A percentile compares a stretch with the other conserved stretches of the same genome.
Conservation (phyloP, 345 rosid species). For the Bruguiera sexangula region DNA sequence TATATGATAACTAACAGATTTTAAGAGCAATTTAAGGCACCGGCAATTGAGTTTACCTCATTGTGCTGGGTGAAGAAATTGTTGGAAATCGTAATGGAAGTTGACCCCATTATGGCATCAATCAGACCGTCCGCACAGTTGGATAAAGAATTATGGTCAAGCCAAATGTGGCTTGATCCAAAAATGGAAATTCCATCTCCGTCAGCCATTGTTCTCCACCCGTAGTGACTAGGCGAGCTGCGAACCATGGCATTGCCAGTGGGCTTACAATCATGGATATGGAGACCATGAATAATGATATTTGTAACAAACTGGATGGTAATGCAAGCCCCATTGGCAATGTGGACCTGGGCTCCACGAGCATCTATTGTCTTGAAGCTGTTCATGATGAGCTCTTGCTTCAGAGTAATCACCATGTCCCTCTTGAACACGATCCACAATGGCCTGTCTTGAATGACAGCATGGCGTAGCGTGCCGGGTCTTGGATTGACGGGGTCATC, state of each 20-base stretch:
- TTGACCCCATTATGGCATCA: slow-evolving; percentile 28
- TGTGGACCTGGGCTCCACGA: slow-evolving; percentile 45
- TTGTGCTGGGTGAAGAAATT: slow-evolving; percentile 28
- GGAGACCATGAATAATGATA: slow-evolving; percentile 31
- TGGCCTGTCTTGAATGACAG: slow-evolving; percentile 29
- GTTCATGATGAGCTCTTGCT: slow-evolving; percentile 31
- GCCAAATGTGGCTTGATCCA: slow-evolving; percentile 62
- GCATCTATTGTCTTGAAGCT: slow-evolving; percentile 32
- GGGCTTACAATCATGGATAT: slow-evolving; percentile 29
- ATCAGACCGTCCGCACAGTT: slow-evolving; percentile 33
- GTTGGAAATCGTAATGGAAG: slow-evolving; percentile 27
- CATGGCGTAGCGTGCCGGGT: slow-evolving; percentile 28
- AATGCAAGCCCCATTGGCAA: slow-evolving; percentile 42
- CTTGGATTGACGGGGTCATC: slow-evolving; percentile 23
- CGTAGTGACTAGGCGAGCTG: slow-evolving; percentile 32
- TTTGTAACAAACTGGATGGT: slow-evolving; percentile 29
- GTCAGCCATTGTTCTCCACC: slow-evolving; percentile 36
- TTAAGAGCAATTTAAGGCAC: not conserved
- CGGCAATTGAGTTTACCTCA: slow-evolving; percentile 7
- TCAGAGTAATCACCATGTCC: slow-evolving; percentile 31
- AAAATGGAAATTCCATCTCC: slow-evolving; percentile 35
- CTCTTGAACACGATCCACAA: slow-evolving; percentile 31
- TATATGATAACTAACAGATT: no score
- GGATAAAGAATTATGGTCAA: slow-evolving; percentile 83
- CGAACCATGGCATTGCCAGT: slow-evolving; percentile 38